These are phyloP conservation scores for Scutellaria minor DNA, from an alignment of 257 asterid species.

Conservation along the genomic window DNA sequence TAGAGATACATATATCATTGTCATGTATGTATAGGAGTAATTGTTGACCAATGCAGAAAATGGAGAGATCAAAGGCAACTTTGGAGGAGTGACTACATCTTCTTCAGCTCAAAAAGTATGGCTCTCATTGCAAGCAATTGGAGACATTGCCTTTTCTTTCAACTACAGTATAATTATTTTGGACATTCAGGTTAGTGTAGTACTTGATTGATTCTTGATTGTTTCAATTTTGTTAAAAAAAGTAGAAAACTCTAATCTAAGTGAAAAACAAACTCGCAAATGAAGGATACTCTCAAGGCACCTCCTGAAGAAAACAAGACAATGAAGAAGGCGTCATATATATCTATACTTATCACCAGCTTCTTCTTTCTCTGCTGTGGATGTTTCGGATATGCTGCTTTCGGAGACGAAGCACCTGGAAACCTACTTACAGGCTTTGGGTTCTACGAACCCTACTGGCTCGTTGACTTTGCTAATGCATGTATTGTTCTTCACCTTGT, in stretches of 20 bases:
- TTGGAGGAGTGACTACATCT: constrained; percentile 40
- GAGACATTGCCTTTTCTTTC: constrained; percentile 65
- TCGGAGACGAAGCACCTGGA: constrained; percentile 65
- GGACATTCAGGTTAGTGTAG: constrained; percentile 49
- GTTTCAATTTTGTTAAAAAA: background rate
- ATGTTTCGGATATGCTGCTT: constrained; percentile 77
- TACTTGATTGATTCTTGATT: background rate
- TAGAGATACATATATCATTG: background rate
- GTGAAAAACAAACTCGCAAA: constrained; percentile 28
- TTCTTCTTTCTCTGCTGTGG: constrained; percentile 71
- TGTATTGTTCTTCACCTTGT: constrained; percentile 73
- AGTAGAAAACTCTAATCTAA: constrained; percentile 5
- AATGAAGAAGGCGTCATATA: constrained; percentile 58
- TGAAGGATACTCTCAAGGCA: constrained; percentile 64
- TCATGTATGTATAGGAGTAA: background rate
- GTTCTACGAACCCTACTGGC: constrained; percentile 82
- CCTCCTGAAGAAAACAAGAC: constrained; percentile 57
- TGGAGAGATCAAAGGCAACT: constrained; percentile 47
- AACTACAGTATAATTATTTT: constrained; percentile 55
- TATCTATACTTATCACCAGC: constrained; percentile 52
- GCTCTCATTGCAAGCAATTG: constrained; percentile 52
- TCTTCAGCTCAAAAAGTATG: constrained; percentile 43
- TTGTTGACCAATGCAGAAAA: constrained; percentile 40
- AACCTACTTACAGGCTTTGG: constrained; percentile 77
- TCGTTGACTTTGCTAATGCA: constrained; percentile 66